phyloP scores from a whole-genome alignment of 2,329 filamentous ascomycete species.

The Cercospora sp. region DNA sequence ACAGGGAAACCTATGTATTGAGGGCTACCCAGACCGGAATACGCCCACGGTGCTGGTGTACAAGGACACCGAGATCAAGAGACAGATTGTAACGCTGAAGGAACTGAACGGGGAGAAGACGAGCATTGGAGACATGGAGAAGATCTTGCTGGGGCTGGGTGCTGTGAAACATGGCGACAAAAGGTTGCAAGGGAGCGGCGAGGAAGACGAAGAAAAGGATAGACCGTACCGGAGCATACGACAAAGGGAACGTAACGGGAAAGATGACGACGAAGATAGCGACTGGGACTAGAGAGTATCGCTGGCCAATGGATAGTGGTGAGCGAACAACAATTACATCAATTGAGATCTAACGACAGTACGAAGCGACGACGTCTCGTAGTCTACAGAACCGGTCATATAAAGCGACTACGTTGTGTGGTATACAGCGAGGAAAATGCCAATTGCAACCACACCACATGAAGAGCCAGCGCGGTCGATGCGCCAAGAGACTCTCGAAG shows the following conservation, averaged over 20 bases:
- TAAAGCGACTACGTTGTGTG: neutral
- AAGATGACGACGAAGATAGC: slow-evolving; percentile 53
- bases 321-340: neutral
- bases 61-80: slow-evolving; percentile 86
- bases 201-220: slow-evolving; percentile 50
- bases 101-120: slow-evolving; percentile 73
- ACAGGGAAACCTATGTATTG: slow-evolving; percentile 85
- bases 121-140: slow-evolving; percentile 68
- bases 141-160: slow-evolving; percentile 76
- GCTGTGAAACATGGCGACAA: slow-evolving; percentile 77
- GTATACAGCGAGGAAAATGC: neutral
- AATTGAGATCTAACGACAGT: neutral
- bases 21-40: slow-evolving; percentile 92
- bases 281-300: slow-evolving; percentile 63
- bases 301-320: no score
- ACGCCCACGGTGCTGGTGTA: slow-evolving; percentile 93
- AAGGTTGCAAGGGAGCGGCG: slow-evolving; percentile 65
- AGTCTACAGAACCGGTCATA: neutral
- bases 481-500: neutral
- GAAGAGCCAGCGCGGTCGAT: neutral
- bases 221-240: slow-evolving; percentile 23
- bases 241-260: slow-evolving; percentile 37
- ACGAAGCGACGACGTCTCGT: neutral
- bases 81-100: slow-evolving; percentile 85
- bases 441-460: neutral